Evolutionary conservation across 441 rosid species (phyloP), one percentile per base, ranked within the genome.

Genomic region (Pelargonium fulgidum): DNA sequence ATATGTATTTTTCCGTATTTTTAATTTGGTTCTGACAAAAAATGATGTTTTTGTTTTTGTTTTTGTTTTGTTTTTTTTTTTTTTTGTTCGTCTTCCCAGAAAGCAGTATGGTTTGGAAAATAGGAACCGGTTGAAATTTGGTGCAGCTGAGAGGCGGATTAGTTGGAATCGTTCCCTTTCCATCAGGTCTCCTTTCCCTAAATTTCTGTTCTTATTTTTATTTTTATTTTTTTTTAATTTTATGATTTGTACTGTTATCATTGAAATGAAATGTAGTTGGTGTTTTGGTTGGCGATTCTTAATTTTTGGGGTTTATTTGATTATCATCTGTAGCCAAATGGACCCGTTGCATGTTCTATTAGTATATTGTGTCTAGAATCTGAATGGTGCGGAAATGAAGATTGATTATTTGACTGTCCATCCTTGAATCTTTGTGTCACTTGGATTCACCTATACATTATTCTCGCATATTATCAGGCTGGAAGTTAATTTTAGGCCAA

Each of bases 101-200:
- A 64, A 75, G 50, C 74, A 76, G 44, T 67, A 52, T 3, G 74
- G 72, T 63, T 69, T 76, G 10, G 67, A 44, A 29, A 67, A 74
- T 72, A 82, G 69, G 10, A 68, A 69, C 79, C 87, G 93, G 24
- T 73, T 87, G 67, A 84, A 86, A 78, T 79, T 81, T 1, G 87
- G 68, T 63, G 84, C 75, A 52, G 85, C 71, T 29, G 75, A 48
- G 1, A 88, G 85, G 84, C 81, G 96, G 73, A 66, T 83, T 75
- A 91, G 96, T 80, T 89, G 96, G 97, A 82, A 86, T 77, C 92
- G 96, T 45, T 82, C 96, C 3, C 96, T 91, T 72, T 91, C 99
- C 68, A 86, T 85, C 81, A 91, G 96, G 96, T 91, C 48, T 33
- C 5, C 3, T 6, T 2, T 56, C 64, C 4, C 19, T 14, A 56